phyloP scores from a whole-genome alignment of 176 grass and related monocot genomes.

The Juncus effusus region DNA sequence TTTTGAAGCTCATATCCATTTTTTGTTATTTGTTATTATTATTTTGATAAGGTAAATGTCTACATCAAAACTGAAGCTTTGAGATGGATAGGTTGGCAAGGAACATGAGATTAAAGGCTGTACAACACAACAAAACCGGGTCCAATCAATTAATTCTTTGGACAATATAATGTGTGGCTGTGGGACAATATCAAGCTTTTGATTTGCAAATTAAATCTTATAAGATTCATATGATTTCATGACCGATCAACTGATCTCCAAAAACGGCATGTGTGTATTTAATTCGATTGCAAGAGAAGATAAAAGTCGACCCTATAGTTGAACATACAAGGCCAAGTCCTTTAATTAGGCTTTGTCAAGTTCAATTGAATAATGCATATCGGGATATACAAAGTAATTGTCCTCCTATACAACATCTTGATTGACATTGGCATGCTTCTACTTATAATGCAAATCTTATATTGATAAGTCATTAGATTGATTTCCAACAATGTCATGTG shows the following conservation, averaged over 20 bases:
- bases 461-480: background rate
- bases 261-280: too few species aligned
- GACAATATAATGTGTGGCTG: too few species aligned
- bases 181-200: too few species aligned
- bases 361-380: background rate
- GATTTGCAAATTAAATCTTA: too few species aligned
- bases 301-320: constrained; percentile 5
- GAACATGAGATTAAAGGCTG: background rate
- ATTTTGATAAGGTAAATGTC: too few species aligned
- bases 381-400: too few species aligned
- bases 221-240: too few species aligned
- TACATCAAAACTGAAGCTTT: too few species aligned
- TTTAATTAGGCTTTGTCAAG: constrained; percentile 16
- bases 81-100: constrained; percentile 2
- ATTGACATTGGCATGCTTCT: background rate
- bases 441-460: background rate
- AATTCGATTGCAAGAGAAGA: background rate
- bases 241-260: too few species aligned
- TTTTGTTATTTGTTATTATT: too few species aligned
- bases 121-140: too few species aligned
- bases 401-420: background rate
- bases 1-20: background rate
- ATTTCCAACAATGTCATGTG: constrained; percentile 16
- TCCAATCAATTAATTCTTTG: too few species aligned
- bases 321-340: background rate